phyloP scores from a whole-genome alignment of 2,329 filamentous ascomycete genomes.

The Zymoseptoria pseudotritici region DNA sequence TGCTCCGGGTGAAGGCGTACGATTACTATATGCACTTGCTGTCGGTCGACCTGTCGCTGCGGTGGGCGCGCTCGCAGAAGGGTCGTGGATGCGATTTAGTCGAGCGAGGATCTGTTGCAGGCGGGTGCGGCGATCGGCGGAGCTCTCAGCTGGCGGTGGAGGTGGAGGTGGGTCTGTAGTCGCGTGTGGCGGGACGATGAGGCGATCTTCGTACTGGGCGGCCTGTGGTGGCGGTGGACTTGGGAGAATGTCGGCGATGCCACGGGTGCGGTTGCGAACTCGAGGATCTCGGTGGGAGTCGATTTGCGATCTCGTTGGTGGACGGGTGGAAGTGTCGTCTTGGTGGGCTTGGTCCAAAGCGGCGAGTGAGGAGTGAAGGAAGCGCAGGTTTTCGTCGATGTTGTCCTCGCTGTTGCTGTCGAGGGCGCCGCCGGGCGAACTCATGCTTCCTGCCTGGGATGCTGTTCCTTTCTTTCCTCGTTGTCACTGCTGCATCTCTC shows the following conservation, averaged over 20 bases:
- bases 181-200: not conserved
- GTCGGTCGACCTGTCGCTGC: not conserved
- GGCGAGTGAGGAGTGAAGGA: conserved; percentile 40
- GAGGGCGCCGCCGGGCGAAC: not conserved
- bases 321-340: not conserved
- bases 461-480: not conserved
- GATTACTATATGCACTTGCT: conserved; percentile 44
- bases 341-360: conserved; percentile 18
- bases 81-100: conserved; percentile 38
- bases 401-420: conserved; percentile 26
- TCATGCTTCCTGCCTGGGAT: not conserved
- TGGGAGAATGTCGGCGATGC: not conserved
- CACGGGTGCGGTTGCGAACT: not conserved
- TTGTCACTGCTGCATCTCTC: not conserved
- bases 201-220: not conserved
- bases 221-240: not conserved
- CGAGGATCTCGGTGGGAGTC: conserved; percentile 21
- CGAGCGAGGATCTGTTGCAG: conserved; percentile 41
- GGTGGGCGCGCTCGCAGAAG: conserved; percentile 17
- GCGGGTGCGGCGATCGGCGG: conserved; percentile 34
- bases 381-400: conserved; percentile 42
- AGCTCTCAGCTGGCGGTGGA: conserved; percentile 15
- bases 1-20: conserved; percentile 41
- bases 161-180: not conserved
- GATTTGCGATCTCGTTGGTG: conserved; percentile 7